A percentile compares a stretch with the other conserved stretches of the same genome.
These are phyloP conservation scores for Cantharellus cinnabarinus DNA, from an alignment of 768 basidiomycete genomes.

Conservation along the genomic window DNA sequence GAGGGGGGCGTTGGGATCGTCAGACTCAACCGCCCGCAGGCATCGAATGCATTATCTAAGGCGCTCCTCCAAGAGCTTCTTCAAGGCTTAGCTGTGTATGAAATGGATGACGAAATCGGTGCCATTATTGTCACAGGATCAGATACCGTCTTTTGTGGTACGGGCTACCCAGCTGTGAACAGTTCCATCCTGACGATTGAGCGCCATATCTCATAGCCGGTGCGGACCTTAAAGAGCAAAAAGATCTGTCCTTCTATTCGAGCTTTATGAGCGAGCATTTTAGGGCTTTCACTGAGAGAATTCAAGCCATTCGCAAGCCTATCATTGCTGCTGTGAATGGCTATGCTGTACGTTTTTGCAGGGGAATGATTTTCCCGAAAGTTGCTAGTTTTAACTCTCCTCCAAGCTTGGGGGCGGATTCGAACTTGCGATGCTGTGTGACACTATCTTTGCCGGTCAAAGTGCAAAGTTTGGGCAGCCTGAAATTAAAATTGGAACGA, in stretches of 20 bases:
- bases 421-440: constrained; percentile 29
- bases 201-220: constrained; percentile 15
- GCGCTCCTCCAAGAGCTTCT: constrained; percentile 18
- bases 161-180: constrained; percentile 1
- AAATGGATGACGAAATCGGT: constrained; percentile 19
- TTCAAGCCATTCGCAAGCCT: constrained; percentile 25
- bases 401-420: constrained; percentile 29
- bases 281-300: constrained; percentile 6
- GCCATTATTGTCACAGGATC: constrained; percentile 27
- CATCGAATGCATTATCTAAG: constrained; percentile 1
- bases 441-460: constrained; percentile 24
- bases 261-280: background rate
- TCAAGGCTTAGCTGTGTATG: constrained; percentile 17
- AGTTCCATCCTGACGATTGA: background rate
- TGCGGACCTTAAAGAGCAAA: constrained; percentile 33
- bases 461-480: constrained; percentile 28
- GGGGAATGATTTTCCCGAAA: background rate
- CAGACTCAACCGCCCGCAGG: background rate
- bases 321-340: constrained; percentile 28
- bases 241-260: constrained; percentile 15
- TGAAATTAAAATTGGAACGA: constrained; percentile 28
- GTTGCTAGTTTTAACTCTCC: background rate
- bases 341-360: constrained; percentile 20
- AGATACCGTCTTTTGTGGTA: constrained; percentile 26
- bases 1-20: background rate